These are phyloP conservation scores for Elymus sibiricus DNA, from an alignment of 176 grass and related monocot genomes.

Conservation along the genomic window DNA sequence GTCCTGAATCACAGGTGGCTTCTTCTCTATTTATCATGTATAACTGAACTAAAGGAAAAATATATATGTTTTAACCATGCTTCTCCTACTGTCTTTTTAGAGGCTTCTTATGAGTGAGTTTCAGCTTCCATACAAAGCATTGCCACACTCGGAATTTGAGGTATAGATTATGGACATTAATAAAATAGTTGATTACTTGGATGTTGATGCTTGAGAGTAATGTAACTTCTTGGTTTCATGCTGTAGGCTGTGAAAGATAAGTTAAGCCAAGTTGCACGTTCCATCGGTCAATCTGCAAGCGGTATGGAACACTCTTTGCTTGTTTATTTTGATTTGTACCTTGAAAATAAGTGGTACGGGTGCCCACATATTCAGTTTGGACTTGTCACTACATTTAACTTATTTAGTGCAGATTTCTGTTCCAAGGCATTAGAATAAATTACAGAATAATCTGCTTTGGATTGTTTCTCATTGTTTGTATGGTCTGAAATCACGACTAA, in stretches of 20 bases:
- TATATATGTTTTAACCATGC: constrained; percentile 14
- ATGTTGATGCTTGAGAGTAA: constrained; percentile 16
- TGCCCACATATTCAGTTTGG: not conserved
- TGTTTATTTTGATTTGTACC: not conserved
- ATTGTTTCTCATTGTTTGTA: not conserved
- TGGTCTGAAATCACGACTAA: not conserved
- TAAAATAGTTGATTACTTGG: not conserved
- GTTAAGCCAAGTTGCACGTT: constrained; percentile 86
- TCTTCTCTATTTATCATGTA: constrained; percentile 11
- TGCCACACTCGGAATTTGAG: constrained; percentile 81
- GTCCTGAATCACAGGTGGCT: constrained; percentile 75
- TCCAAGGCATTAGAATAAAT: not conserved
- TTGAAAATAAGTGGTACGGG: not conserved
- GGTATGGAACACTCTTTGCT: constrained; percentile 40
- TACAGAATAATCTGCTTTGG: not conserved
- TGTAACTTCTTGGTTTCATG: constrained; percentile 30
- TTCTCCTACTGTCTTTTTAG: constrained; percentile 28
- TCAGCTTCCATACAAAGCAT: constrained; percentile 82
- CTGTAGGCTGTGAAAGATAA: constrained; percentile 84
- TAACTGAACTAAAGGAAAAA: not conserved
- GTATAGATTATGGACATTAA: constrained; percentile 38
- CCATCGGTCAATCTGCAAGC: constrained; percentile 58
- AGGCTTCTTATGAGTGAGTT: constrained; percentile 90
- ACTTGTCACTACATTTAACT: not conserved
- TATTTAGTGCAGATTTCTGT: not conserved